Evolutionary conservation across 2,329 filamentous ascomycete species (phyloP).

Genomic region (Botrytis squamosa): DNA sequence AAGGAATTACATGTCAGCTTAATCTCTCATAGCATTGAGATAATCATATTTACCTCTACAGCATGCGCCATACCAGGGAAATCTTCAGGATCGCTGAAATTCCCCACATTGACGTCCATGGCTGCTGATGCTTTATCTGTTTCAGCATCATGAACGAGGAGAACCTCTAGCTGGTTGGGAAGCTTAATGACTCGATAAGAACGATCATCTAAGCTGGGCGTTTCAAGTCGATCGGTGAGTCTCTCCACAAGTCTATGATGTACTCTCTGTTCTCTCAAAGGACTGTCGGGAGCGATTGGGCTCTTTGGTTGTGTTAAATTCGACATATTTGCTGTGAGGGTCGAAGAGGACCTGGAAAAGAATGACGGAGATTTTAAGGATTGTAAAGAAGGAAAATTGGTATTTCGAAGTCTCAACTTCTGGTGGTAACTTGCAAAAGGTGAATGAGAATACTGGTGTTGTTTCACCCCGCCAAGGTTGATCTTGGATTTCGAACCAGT

Average conservation of each 20-base stretch:
- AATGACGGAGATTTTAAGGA: background rate
- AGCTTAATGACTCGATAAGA: conserved; percentile 84
- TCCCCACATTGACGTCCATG: conserved; percentile 93
- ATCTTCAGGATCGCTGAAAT: conserved; percentile 86
- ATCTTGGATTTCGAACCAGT: conserved; percentile 12
- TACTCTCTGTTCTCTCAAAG: conserved; percentile 36
- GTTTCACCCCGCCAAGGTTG: conserved; percentile 14
- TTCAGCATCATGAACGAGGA: conserved; percentile 89
- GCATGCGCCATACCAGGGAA: conserved; percentile 96
- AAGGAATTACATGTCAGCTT: conserved; percentile 45
- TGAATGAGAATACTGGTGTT: conserved; percentile 2
- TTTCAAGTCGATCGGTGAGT: conserved; percentile 73
- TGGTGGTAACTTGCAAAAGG: background rate
- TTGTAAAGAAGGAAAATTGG: background rate
- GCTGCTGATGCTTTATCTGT: conserved; percentile 97
- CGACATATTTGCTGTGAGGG: conserved; percentile 30
- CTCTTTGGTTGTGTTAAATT: conserved; percentile 39
- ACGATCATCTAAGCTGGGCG: conserved; percentile 80
- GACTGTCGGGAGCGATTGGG: conserved; percentile 32
- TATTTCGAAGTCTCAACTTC: conserved; percentile 5
- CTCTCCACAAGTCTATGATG: conserved; percentile 36
- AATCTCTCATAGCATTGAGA: conserved; percentile 39
- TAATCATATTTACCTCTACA: conserved; percentile 56
- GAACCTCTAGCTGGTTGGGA: conserved; percentile 83
- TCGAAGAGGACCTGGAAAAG: background rate